Percentiles rank a stretch among this genome's conserved stretches.
phyloP scores from a whole-genome alignment of 805 yeast species.

The Candida xyloterini region DNA sequence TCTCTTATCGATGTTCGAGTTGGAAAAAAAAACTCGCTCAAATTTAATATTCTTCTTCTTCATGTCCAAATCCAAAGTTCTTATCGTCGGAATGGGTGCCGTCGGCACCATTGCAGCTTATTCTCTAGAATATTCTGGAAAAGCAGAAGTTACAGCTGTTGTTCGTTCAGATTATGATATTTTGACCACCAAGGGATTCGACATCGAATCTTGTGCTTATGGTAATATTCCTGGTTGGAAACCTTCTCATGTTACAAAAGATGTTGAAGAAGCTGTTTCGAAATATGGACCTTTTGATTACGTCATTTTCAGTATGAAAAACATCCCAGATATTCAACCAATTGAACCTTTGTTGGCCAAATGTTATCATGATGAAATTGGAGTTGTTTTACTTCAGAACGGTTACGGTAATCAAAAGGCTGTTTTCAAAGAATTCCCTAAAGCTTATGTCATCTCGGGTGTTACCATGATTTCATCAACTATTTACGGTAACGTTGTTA shows the following conservation, averaged over 20 bases:
- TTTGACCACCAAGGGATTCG: conserved; percentile 52
- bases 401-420: conserved; percentile 40
- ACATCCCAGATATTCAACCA: conserved; percentile 58
- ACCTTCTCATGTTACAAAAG: conserved; percentile 44
- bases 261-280: conserved; percentile 45
- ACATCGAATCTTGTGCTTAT: conserved; percentile 59
- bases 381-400: conserved; percentile 39
- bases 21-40: background rate
- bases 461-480: conserved; percentile 38
- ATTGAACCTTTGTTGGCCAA: conserved; percentile 36
- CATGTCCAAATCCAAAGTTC: conserved; percentile 36
- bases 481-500: conserved; percentile 29
- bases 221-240: conserved; percentile 53
- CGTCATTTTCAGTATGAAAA: conserved; percentile 60
- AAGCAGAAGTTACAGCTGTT: conserved; percentile 55
- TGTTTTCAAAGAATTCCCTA: conserved; percentile 33
- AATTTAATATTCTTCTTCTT: background rate
- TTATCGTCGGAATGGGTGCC: conserved; percentile 81
- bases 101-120: conserved; percentile 79
- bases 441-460: conserved; percentile 37
- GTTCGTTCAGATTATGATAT: conserved; percentile 62
- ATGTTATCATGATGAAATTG: conserved; percentile 29
- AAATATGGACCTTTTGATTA: conserved; percentile 46
- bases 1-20: background rate
- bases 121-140: conserved; percentile 48